Evolutionary conservation across 805 yeast genomes (phyloP), one percentile per base, ranked within the genome.

Genomic region (Saccharomycopsis sp.): DNA sequence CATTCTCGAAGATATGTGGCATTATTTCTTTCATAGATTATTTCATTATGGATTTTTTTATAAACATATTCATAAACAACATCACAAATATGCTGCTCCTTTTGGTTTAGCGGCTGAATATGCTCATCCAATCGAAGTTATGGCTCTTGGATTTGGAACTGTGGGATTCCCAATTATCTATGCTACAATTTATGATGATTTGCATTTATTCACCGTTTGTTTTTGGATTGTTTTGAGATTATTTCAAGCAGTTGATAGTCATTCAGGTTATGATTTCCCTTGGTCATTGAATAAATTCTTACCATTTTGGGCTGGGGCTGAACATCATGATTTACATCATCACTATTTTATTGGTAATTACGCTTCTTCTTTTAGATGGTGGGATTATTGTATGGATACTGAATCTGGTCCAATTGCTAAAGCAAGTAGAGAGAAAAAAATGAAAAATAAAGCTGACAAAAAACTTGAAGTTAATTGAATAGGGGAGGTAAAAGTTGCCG

Each of bases 261-360:
- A 82, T 61, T 80, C 88, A 14, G 92, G 92, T 26, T 83, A 82
- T 61, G 92, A 82, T 56, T 82, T 82, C 69, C 92, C 92, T 38
- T 70, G 83, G 75, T 79, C 88, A 5, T 66, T 82, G 53, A 83
- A 80, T 59, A 79, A 80, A 57, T 70, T 82, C 58, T 56, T 82
- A 37, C 88, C 89, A 20, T 65, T 82, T 58, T 80, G 89, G 89
- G 86, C 89, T 4, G 89, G 89, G 39, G 88, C 88, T 18, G 87
- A 77, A 51, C 89, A 81, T 61, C 89, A 82, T 56, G 92, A 82
- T 58, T 84, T 76, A 59, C 92, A 82, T 56, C 92, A 82, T 57
- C 83, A 76, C 55, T 79, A 73, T 62, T 82, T 82, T 58, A 74
- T 78, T 49, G 92, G 92, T 41, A 79, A 81, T 56, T 82, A 79